phyloP scores from a whole-genome alignment of 176 grass and related monocot species.

The Carex parvula region DNA sequence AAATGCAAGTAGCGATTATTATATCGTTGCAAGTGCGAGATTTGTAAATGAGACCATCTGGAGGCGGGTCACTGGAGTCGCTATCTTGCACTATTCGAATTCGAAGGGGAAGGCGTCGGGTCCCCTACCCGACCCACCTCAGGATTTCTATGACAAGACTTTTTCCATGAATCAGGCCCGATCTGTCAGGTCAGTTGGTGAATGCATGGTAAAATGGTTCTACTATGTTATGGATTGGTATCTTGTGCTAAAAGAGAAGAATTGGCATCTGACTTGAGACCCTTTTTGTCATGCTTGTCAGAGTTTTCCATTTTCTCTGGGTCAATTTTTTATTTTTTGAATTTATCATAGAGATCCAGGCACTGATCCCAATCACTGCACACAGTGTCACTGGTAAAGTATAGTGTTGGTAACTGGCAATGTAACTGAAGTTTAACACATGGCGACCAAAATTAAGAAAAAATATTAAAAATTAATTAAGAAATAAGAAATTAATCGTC shows the following conservation, averaged over 20 bases:
- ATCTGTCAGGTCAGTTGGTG: slow-evolving; percentile 45
- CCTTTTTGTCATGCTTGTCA: not conserved
- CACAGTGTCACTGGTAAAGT: not conserved
- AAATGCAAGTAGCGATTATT: slow-evolving; percentile 90
- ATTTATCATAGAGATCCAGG: not conserved
- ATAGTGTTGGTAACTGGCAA: not conserved
- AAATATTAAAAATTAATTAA: not conserved
- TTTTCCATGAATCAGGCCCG: slow-evolving; percentile 92
- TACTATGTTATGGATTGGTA: slow-evolving; percentile 7
- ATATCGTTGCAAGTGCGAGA: slow-evolving; percentile 77
- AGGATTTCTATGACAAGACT: slow-evolving; percentile 64
- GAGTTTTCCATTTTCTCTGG: not conserved
- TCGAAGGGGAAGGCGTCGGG: slow-evolving; percentile 46
- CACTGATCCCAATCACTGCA: not conserved
- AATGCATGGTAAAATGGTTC: not conserved
- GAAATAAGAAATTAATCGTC: not conserved
- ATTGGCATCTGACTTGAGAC: not conserved
- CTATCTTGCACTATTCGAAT: slow-evolving; percentile 77
- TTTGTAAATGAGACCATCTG: slow-evolving; percentile 72
- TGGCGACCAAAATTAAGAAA: not conserved
- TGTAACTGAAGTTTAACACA: not conserved
- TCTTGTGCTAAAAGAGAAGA: not conserved
- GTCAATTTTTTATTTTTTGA: not conserved
- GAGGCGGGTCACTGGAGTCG: slow-evolving; percentile 77
- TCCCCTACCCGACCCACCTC: slow-evolving; percentile 67